Percentiles rank a stretch among this genome's conserved stretches.
Conservation (phyloP, 1,284 basidiomycete genomes). For the Ceratobasidium sp. region DNA sequence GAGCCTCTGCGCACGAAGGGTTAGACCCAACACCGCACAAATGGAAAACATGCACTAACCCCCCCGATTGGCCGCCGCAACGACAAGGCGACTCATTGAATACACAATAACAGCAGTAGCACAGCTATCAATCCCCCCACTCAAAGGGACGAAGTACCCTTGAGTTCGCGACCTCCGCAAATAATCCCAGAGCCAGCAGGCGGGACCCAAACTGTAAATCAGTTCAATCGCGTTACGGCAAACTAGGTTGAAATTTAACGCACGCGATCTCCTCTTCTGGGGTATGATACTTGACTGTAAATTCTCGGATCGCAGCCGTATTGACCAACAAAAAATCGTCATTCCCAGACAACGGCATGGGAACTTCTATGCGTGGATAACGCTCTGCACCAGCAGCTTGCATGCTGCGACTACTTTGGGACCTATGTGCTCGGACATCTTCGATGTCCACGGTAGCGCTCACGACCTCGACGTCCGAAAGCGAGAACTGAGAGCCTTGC, state of each 20-base stretch:
- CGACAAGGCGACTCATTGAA: conserved; percentile 95
- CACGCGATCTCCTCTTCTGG: conserved; percentile 99
- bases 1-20: conserved; percentile 68
- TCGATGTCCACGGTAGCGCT: conserved; percentile 96
- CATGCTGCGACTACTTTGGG: conserved; percentile 85
- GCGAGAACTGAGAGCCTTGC: conserved; percentile 96
- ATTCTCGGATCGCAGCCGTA: conserved; percentile 61
- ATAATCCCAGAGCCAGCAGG: conserved; percentile 99
- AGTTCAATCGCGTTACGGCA: conserved; percentile 12
- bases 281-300: conserved; percentile 81
- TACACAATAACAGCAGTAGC: conserved; percentile 96
- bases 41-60: conserved; percentile 64
- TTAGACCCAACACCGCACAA: conserved; percentile 33
- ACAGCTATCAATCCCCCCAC: conserved; percentile 98
- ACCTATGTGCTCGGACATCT: conserved; percentile 90
- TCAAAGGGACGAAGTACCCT: conserved; percentile 96
- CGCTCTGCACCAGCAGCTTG: conserved; percentile 84
- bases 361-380: conserved; percentile 84
- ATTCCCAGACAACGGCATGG: conserved; percentile 80
- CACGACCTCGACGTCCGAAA: conserved; percentile 95
- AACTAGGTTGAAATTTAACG: conserved; percentile 56
- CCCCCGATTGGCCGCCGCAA: conserved; percentile 77
- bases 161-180: conserved; percentile 92
- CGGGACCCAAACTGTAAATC: conserved; percentile 84
- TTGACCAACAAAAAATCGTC: conserved; percentile 74